A percentile compares a stretch with the other conserved stretches of the same genome.
These are phyloP conservation scores for Crithidia bombi DNA, from an alignment of 208 protist species.

Conservation along the genomic window DNA sequence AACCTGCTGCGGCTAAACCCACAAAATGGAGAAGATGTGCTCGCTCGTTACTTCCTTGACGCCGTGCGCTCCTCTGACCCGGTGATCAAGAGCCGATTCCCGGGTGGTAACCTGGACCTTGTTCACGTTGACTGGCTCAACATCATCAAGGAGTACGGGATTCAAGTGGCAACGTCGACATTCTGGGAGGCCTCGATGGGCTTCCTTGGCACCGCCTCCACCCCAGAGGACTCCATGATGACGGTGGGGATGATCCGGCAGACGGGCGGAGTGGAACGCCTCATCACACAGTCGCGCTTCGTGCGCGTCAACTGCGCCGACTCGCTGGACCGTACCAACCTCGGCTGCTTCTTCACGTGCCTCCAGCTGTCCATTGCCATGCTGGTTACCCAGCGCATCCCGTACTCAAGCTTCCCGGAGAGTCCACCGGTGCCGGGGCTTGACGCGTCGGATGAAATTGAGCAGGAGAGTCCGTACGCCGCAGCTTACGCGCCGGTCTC, in stretches of 20 bases:
- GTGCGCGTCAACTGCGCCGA: conserved; percentile 94
- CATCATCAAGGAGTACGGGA: conserved; percentile 73
- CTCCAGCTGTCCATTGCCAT: conserved; percentile 84
- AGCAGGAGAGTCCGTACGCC: conserved; percentile 34
- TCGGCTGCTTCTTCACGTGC: conserved; percentile 92
- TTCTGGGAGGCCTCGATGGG: conserved; percentile 71
- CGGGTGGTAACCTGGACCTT: conserved; percentile 60
- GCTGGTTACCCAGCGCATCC: conserved; percentile 69
- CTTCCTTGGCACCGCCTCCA: conserved; percentile 51
- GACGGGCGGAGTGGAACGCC: conserved; percentile 49
- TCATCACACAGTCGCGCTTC: conserved; percentile 75
- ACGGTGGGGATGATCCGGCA: conserved; percentile 68
- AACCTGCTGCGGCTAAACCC: conserved; percentile 78
- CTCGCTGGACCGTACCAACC: conserved; percentile 94
- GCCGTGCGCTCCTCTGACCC: conserved; percentile 54
- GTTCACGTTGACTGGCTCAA: conserved; percentile 88
- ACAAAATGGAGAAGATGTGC: conserved; percentile 63
- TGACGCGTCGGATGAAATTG: conserved; percentile 47
- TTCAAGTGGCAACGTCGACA: conserved; percentile 60
- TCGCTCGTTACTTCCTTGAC: conserved; percentile 72
- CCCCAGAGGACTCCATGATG: conserved; percentile 60
- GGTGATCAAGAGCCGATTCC: conserved; percentile 43
- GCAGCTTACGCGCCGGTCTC: conserved; percentile 45
- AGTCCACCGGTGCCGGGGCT: conserved; percentile 54
- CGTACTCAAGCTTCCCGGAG: conserved; percentile 54